phyloP scores from a whole-genome alignment of 441 rosid species.

The Dalechampia spathulata region DNA sequence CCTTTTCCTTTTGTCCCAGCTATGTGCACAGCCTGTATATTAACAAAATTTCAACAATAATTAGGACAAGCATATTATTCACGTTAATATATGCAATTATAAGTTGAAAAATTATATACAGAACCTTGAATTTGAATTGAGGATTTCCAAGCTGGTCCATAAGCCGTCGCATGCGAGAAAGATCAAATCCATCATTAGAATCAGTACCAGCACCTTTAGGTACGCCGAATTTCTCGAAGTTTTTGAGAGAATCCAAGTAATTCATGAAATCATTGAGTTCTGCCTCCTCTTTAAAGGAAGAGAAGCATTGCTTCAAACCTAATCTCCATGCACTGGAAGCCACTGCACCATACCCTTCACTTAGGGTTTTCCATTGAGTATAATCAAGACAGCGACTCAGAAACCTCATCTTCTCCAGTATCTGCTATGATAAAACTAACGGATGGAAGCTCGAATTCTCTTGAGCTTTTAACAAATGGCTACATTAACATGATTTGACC shows the following conservation, averaged over 20 bases:
- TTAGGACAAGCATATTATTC: no score
- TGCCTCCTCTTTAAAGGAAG: conserved; percentile 30
- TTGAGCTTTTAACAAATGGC: no score
- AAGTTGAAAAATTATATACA: background rate
- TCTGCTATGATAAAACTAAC: no score
- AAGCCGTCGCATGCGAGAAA: conserved; percentile 68
- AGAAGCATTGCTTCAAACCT: conserved; percentile 17
- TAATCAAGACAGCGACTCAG: conserved; percentile 9
- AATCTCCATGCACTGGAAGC: background rate
- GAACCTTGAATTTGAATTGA: conserved; percentile 60
- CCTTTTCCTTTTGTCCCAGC: conserved; percentile 98
- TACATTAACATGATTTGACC: no score
- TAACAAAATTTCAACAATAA: no score
- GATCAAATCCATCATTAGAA: conserved; percentile 78
- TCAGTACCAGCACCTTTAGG: conserved; percentile 86
- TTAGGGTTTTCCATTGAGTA: conserved; percentile 3
- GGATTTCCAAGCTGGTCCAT: conserved; percentile 72
- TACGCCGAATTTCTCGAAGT: conserved; percentile 78
- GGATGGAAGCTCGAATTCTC: no score
- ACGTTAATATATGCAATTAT: no score
- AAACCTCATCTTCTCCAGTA: conserved; percentile 20
- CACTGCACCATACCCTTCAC: conserved; percentile 1
- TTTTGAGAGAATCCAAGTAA: conserved; percentile 68
- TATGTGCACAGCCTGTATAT: conserved; percentile 51
- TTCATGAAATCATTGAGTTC: conserved; percentile 51